Conservation (phyloP, 2,329 filamentous ascomycete genomes). For the Juglanconis oblonga region DNA sequence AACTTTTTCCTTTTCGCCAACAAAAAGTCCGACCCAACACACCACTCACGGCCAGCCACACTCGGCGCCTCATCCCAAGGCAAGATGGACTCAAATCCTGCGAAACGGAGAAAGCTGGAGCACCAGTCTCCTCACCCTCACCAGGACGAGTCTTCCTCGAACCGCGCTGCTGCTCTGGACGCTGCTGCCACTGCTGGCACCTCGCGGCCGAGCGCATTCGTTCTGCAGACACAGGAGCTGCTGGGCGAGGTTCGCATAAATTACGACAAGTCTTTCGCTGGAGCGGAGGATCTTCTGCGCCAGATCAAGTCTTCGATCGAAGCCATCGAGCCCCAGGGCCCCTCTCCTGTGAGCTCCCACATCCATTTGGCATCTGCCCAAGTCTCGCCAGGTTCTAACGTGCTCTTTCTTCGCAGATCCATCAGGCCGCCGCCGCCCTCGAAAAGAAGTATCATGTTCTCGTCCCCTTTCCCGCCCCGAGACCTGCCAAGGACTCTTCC, state of each 20-base stretch:
- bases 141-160: neutral
- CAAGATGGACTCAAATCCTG: conserved; percentile 30
- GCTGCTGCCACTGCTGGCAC: conserved; percentile 28
- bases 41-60: no score
- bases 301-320: conserved; percentile 53
- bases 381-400: neutral
- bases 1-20: no score
- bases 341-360: conserved; percentile 44
- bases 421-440: conserved; percentile 64
- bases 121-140: conserved; percentile 19
- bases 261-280: conserved; percentile 46
- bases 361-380: neutral
- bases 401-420: conserved; percentile 48
- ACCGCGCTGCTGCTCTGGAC: conserved; percentile 22
- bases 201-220: conserved; percentile 48
- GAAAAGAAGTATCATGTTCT: conserved; percentile 64
- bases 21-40: no score
- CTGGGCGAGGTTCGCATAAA: conserved; percentile 53
- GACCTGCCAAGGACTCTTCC: conserved; percentile 69
- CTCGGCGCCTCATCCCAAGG: neutral
- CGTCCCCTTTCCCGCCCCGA: conserved; percentile 84
- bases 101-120: conserved; percentile 33
- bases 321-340: conserved; percentile 45
- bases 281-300: conserved; percentile 48
- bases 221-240: conserved; percentile 59